These are phyloP conservation scores for Agarophyton chilense DNA, from an alignment of 23 red algal genomes.

Conservation along the genomic window DNA sequence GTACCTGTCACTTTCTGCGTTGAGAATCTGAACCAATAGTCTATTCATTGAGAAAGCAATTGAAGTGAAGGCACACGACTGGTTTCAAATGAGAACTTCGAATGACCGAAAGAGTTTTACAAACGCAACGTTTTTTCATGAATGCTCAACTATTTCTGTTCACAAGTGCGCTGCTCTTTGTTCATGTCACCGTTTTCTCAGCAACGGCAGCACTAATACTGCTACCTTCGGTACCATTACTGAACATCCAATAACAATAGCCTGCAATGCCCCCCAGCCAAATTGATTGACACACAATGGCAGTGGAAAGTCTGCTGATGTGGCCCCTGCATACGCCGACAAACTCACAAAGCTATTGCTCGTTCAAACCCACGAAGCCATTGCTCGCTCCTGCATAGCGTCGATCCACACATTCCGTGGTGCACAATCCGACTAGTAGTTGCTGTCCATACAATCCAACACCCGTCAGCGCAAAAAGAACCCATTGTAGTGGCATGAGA, in stretches of 20 bases:
- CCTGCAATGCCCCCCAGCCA: slow-evolving; percentile 60
- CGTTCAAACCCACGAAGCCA: slow-evolving; percentile 70
- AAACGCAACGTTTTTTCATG: background rate
- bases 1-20: too few relatives aligned
- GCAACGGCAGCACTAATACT: slow-evolving; percentile 39
- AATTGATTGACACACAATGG: slow-evolving; percentile 51
- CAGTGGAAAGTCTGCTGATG: slow-evolving; percentile 74
- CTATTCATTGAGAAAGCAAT: too few relatives aligned
- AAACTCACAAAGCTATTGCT: slow-evolving; percentile 73
- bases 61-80: too few relatives aligned
- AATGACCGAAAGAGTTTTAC: background rate
- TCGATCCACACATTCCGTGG: slow-evolving; percentile 61
- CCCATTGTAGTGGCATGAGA: slow-evolving; percentile 48
- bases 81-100: too few relatives aligned
- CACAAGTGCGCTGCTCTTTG: slow-evolving; percentile 4
- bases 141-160: background rate
- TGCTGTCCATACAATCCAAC: slow-evolving; percentile 74
- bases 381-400: slow-evolving; percentile 66
- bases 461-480: slow-evolving; percentile 47
- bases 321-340: slow-evolving; percentile 57
- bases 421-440: slow-evolving; percentile 61
- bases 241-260: slow-evolving; percentile 28
- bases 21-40: too few relatives aligned
- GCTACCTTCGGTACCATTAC: slow-evolving; percentile 14
- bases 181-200: slow-evolving; percentile 38